phyloP scores from a whole-genome alignment of 2,329 filamentous ascomycete species.

The Xylariaceae sp. region DNA sequence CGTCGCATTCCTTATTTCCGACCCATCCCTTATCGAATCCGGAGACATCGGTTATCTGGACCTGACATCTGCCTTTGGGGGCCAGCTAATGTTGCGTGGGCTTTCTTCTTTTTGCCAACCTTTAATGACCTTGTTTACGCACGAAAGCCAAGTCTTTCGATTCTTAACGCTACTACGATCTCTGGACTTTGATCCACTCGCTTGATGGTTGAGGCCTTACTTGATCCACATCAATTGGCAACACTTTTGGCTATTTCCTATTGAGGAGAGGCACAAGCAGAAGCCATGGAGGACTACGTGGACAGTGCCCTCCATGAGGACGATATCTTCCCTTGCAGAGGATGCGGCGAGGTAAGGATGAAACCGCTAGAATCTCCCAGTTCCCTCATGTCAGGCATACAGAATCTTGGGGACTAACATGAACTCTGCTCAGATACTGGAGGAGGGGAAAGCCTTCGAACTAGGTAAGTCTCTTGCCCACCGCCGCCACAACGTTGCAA shows the following conservation, averaged over 20 bases:
- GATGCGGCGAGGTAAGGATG: slow-evolving; percentile 74
- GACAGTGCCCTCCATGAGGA: slow-evolving; percentile 68
- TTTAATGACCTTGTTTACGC: slow-evolving; percentile 21
- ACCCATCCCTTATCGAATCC: slow-evolving; percentile 5
- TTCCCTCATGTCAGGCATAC: neutral
- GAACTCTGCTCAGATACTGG: slow-evolving; percentile 64
- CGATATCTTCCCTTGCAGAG: slow-evolving; percentile 85
- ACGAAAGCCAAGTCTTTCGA: slow-evolving; percentile 4
- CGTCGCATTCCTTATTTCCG: neutral
- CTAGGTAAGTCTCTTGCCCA: slow-evolving; percentile 58
- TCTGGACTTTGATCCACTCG: neutral
- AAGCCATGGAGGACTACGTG: slow-evolving; percentile 55
- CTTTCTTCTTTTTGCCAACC: slow-evolving; percentile 3
- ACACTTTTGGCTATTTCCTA: slow-evolving; percentile 12
- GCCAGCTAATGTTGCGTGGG: slow-evolving; percentile 18
- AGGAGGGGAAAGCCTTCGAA: slow-evolving; percentile 98
- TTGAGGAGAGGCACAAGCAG: slow-evolving; percentile 13
- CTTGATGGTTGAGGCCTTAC: neutral
- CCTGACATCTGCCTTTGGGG: neutral
- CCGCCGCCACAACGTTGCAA: neutral
- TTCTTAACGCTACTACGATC: slow-evolving; percentile 1
- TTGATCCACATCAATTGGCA: neutral
- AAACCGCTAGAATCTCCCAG: neutral
- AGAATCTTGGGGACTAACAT: slow-evolving; percentile 22
- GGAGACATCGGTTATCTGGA: neutral